Evolutionary conservation across 2,329 filamentous ascomycete genomes (phyloP), one percentile per base, ranked within the genome.

Genomic region (Ophioceras dolichostomum): DNA sequence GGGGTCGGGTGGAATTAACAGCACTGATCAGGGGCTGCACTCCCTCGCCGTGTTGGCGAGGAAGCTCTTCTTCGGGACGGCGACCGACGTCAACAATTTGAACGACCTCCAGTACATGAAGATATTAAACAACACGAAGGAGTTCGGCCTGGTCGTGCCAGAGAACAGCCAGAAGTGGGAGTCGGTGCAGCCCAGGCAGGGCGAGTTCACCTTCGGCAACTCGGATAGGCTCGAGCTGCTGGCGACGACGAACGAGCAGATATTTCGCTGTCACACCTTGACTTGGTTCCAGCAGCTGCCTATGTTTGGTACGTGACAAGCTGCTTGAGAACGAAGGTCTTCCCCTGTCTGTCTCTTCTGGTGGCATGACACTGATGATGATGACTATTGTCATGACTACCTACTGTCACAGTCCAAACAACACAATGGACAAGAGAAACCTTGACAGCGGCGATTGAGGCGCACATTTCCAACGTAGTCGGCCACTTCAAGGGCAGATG

Each of bases 81-180:
- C 73, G 2, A 72, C 68, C 14, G 73, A 78, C 48, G 47, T 45
- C 61, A 43, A 59, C 56, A 38, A 68, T 71, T 52, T 70, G 52
- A 53, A 29, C 49, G 62, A 44, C 73, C 73, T 47, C 47, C 62
- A 24, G 42, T 59, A 78, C 50, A 53, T 64, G 21, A 46, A 53
- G 10, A 65, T 73, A 41, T 55, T 73, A 32, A 64, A 59, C 44
- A 59, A 72, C 50, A 54, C 42, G 10, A 56, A 57, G 28, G 69
- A 75, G 41, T 79, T 76, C 47, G 73, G 71, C 27, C 63, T 73
- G 47, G 58, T 72, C 20, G 75, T 71, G 0, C 70, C 71, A 0
- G 65, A 65, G 29, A 77, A 76, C 51, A 61, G 62, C 13, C 66
- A 70, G 42, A 58, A 67, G 36, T 78, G 69, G 70, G 62, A 68